Evolutionary conservation across 2,329 filamentous ascomycete genomes (phyloP).

Genomic region (Pseudogymnoascus sp.): DNA sequence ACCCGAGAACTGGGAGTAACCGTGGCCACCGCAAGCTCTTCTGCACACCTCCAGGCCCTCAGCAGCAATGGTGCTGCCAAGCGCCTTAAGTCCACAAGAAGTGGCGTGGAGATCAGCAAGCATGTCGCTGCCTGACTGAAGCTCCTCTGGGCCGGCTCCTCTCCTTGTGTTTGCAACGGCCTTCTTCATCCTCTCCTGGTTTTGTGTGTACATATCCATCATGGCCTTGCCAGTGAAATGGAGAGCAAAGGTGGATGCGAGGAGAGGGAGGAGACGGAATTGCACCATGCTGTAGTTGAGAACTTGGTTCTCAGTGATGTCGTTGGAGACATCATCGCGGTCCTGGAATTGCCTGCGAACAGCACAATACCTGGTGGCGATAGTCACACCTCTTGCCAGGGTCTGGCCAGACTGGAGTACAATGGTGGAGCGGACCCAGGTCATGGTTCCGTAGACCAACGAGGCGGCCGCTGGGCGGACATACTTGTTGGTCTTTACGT

Average conservation of each 20-base stretch:
- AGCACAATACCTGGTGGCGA: constrained; percentile 65
- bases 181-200: constrained; percentile 56
- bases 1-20: constrained; percentile 67
- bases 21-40: constrained; percentile 68
- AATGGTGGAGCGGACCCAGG: constrained; percentile 65
- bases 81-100: constrained; percentile 66
- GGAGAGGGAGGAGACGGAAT: constrained; percentile 60
- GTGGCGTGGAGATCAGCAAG: constrained; percentile 69
- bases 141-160: constrained; percentile 59
- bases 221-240: constrained; percentile 72
- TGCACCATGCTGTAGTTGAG: constrained; percentile 78
- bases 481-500: constrained; percentile 61
- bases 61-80: constrained; percentile 61
- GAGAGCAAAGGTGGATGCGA: constrained; percentile 68
- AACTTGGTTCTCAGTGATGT: constrained; percentile 61
- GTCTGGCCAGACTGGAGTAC: constrained; percentile 65
- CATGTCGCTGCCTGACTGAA: constrained; percentile 55
- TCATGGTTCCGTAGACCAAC: constrained; percentile 67
- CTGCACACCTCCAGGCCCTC: constrained; percentile 69
- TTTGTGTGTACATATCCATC: constrained; percentile 65
- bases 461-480: constrained; percentile 56
- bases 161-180: constrained; percentile 36
- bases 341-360: constrained; percentile 74
- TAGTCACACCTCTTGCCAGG: constrained; percentile 67
- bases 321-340: constrained; percentile 51